Conservation (phyloP, 345 rosid genomes). For the Populus davidiana region DNA sequence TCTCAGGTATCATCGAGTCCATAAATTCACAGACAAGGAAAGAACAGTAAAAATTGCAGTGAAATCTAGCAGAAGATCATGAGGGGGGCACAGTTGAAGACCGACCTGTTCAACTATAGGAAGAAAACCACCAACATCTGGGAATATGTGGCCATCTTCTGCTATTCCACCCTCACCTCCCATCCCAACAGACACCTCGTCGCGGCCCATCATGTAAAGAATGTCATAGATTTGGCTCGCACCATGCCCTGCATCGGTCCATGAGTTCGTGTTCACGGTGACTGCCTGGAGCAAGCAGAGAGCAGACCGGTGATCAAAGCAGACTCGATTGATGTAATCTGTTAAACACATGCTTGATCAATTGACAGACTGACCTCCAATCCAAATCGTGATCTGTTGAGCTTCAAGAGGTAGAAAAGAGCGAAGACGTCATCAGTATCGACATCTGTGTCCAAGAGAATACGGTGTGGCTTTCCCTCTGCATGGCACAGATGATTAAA, state of each 20-base stretch:
- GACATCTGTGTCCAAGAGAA: slow-evolving; percentile 78
- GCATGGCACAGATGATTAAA: slow-evolving; percentile 8
- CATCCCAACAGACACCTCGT: slow-evolving; percentile 71
- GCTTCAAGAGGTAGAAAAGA: slow-evolving; percentile 79
- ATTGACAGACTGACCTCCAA: slow-evolving; percentile 47
- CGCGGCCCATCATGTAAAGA: slow-evolving; percentile 92
- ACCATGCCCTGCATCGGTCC: slow-evolving; percentile 85
- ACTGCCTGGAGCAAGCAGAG: slow-evolving; percentile 49
- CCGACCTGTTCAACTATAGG: slow-evolving; percentile 76
- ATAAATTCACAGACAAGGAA: background rate
- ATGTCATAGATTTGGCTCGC: slow-evolving; percentile 85
- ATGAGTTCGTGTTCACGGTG: slow-evolving; percentile 64
- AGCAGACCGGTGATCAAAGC: no score
- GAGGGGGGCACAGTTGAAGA: slow-evolving; percentile 1
- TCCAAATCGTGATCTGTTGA: slow-evolving; percentile 65
- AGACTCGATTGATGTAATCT: no score
- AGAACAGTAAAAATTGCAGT: background rate
- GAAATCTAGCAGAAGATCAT: no score
- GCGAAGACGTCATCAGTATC: slow-evolving; percentile 88
- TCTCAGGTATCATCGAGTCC: background rate
- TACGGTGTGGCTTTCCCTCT: slow-evolving; percentile 44
- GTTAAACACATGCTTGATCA: no score
- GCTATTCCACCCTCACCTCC: slow-evolving; percentile 89
- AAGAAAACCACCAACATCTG: slow-evolving; percentile 83
- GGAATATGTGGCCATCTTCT: slow-evolving; percentile 56